phyloP scores from a whole-genome alignment of 2,329 filamentous ascomycete species.

The Celoporthe dispersa region DNA sequence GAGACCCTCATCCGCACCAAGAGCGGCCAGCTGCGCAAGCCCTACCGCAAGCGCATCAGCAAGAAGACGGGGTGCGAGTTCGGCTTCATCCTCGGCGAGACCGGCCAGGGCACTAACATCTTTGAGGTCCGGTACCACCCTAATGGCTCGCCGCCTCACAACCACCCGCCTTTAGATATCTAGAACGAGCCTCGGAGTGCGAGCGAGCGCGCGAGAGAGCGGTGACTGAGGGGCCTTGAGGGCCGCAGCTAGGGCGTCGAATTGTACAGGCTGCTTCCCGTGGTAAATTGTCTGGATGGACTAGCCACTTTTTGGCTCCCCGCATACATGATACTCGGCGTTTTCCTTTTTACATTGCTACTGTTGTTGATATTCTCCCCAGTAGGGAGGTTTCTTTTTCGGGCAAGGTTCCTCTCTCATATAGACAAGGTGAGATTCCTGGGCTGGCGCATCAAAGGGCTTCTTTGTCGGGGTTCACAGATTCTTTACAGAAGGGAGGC shows the following conservation, averaged over 20 bases:
- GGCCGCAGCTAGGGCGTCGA: not conserved
- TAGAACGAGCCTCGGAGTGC: not conserved
- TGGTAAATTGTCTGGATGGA: not conserved
- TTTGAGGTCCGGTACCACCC: constrained; percentile 31
- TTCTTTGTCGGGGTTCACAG: not conserved
- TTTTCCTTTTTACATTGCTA: not conserved
- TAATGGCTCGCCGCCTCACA: constrained; percentile 29
- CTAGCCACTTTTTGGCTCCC: not conserved
- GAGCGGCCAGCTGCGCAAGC: constrained; percentile 31
- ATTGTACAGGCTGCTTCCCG: not conserved
- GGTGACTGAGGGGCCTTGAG: not conserved
- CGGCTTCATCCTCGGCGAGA: constrained; percentile 31
- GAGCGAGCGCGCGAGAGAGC: not conserved
- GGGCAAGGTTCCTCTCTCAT: not conserved
- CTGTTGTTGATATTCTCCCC: no score
- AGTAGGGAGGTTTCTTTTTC: no score
- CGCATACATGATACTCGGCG: not conserved
- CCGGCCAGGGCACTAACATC: constrained; percentile 29
- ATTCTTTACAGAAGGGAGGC: not conserved
- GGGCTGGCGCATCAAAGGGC: not conserved
- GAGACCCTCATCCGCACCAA: constrained; percentile 30
- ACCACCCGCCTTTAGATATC: constrained; percentile 29
- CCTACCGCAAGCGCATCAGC: constrained; percentile 31
- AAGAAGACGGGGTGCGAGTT: constrained; percentile 32
- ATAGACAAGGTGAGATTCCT: not conserved